Evolutionary conservation across 441 rosid genomes (phyloP), one percentile per base, ranked within the genome.

Genomic region (Gossypium schwendimanii): DNA sequence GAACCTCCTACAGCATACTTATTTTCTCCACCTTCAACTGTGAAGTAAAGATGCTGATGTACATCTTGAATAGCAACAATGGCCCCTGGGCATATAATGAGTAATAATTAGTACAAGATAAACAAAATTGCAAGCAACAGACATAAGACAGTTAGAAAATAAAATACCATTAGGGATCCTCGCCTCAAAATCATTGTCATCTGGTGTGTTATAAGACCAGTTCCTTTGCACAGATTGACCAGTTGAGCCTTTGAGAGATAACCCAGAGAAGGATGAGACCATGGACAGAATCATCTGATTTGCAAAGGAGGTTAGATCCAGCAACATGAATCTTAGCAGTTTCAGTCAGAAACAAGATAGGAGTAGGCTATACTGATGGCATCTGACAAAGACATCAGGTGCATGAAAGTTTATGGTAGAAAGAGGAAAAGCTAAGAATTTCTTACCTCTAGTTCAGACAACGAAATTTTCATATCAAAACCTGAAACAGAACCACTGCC

Each of bases 41-140:
- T 76, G 78, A 94, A 81, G 85, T 86, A 94, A 85, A 88, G 64
- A 80, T 92, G 99, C 73, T 94, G 94, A 82, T 92, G 82, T 17
- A 88, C 86, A 83, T 94, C 99, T 82, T 91, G 97, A 78, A 94
- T 85, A 53, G 96, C 87, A 71, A 94, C 97, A 70, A 91, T 85
- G 76, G 97, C 86, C 60, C 99, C 99, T 94, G 78, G 53, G 72
- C 66, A 76, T 64, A 66, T 65, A 68, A 78, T 61, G 39, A 72
- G 72, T 45, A 63, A 63, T 62, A 50, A 70, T 72, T 50, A 64
- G 70, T 71, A 76, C 67, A 74, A 73, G 50, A 75, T 79, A 75
- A 71, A 64, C 76, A 73, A 67, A 63, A 67, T 60, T 73, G 36
- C 33, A 75, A 72, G 23, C 69, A 77, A 71, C 36, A 70, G 58